These are phyloP conservation scores for Pleurostoma richardsiae DNA, from an alignment of 2,329 filamentous ascomycete genomes.

Conservation along the genomic window DNA sequence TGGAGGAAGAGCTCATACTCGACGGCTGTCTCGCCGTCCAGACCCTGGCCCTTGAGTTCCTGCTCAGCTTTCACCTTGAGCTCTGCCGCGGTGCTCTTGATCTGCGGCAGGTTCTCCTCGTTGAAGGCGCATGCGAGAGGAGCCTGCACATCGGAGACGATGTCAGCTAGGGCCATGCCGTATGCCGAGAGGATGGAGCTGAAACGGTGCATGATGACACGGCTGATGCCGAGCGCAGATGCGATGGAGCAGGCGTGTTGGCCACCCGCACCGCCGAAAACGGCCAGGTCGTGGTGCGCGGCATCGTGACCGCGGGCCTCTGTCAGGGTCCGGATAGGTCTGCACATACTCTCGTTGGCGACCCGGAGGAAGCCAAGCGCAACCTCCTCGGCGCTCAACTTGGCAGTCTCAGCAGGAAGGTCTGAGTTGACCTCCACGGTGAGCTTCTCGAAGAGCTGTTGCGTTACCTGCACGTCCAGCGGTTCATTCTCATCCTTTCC, in stretches of 20 bases:
- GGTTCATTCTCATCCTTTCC: conserved; percentile 64
- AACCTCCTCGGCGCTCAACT: conserved; percentile 61
- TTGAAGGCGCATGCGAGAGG: conserved; percentile 36
- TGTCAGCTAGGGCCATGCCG: conserved; percentile 67
- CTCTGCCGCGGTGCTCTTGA: background rate
- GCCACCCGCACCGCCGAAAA: conserved; percentile 68
- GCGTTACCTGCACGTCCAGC: conserved; percentile 56
- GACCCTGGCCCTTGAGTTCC: conserved; percentile 1
- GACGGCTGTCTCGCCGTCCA: background rate
- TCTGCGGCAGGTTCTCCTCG: conserved; percentile 20
- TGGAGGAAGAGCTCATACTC: conserved; percentile 1
- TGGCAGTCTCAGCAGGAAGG: conserved; percentile 26
- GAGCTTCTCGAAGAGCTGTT: conserved; percentile 58
- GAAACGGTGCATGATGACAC: conserved; percentile 65
- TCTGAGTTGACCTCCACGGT: conserved; percentile 61
- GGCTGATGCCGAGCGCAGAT: conserved; percentile 61
- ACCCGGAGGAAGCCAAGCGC: conserved; percentile 68
- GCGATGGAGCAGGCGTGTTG: conserved; percentile 68
- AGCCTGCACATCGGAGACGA: conserved; percentile 67
- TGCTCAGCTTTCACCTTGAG: conserved; percentile 48
- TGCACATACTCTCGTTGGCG: conserved; percentile 66
- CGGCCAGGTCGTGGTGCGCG: conserved; percentile 62
- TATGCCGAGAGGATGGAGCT: conserved; percentile 66
- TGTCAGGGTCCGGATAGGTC: conserved; percentile 66
- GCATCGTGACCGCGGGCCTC: conserved; percentile 69